phyloP scores from a whole-genome alignment of 2,329 filamentous ascomycete genomes.

The Zymoseptoria tritici region DNA sequence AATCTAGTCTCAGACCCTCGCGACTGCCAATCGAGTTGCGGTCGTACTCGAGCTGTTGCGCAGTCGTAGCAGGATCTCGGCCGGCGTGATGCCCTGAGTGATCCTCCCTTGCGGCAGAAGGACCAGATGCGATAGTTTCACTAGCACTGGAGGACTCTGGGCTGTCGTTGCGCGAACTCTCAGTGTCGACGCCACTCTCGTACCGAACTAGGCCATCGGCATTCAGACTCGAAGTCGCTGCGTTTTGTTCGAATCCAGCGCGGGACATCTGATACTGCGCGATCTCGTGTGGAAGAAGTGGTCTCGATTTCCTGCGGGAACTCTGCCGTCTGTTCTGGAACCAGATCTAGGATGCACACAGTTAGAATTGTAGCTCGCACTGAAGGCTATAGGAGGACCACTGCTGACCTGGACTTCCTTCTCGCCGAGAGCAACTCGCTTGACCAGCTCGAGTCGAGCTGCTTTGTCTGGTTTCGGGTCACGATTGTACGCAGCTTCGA shows the following conservation, averaged over 20 bases:
- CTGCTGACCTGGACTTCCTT: constrained; percentile 86
- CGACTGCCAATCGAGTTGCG: background rate
- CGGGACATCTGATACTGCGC: constrained; percentile 34
- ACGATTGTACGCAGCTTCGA: constrained; percentile 75
- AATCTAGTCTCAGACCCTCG: background rate
- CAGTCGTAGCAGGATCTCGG: background rate
- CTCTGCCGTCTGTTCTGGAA: constrained; percentile 95
- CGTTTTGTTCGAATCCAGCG: constrained; percentile 2
- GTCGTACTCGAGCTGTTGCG: background rate
- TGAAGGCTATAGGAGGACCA: background rate
- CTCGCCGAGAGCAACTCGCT: constrained; percentile 79
- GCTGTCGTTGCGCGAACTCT: background rate
- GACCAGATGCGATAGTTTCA: background rate
- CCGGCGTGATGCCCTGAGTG: background rate
- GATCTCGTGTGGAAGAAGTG: constrained; percentile 70
- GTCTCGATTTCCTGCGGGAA: constrained; percentile 79
- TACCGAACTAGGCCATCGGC: background rate
- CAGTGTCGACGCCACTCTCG: background rate
- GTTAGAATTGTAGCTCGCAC: background rate
- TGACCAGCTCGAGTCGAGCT: constrained; percentile 75
- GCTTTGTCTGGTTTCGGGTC: constrained; percentile 91
- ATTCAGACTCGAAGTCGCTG: background rate
- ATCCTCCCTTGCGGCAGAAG: background rate
- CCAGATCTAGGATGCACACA: constrained; percentile 65
- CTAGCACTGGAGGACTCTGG: background rate